Percentiles rank a stretch among this genome's conserved stretches.
phyloP scores from a whole-genome alignment of 2,329 filamentous ascomycete genomes.

The Beauveria sp. region DNA sequence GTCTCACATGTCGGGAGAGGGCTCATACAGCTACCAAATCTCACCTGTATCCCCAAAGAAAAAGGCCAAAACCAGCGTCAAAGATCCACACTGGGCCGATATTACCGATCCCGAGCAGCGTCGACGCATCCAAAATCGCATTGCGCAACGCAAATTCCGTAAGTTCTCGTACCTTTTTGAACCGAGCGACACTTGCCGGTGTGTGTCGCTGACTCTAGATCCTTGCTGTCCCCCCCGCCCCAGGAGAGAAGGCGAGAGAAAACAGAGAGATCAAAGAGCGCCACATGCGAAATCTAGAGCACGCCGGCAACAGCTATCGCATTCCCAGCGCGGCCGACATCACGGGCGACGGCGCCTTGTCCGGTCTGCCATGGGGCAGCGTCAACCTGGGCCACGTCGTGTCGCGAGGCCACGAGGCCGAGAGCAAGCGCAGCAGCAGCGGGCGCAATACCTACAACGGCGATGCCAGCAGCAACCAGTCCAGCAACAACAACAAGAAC shows the following conservation, averaged over 20 bases:
- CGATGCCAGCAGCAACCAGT: slow-evolving; percentile 26
- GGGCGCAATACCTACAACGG: slow-evolving; percentile 23
- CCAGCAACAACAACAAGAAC: slow-evolving; percentile 17
- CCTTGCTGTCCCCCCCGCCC: neutral
- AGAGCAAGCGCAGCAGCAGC: slow-evolving; percentile 37
- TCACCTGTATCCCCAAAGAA: slow-evolving; percentile 26
- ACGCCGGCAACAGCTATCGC: slow-evolving; percentile 57
- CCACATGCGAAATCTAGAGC: slow-evolving; percentile 53
- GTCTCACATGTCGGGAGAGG: neutral
- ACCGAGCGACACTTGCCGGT: neutral
- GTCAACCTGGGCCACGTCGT: slow-evolving; percentile 52
- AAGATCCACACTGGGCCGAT: slow-evolving; percentile 59
- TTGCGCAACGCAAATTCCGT: slow-evolving; percentile 72
- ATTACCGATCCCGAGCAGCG: slow-evolving; percentile 64
- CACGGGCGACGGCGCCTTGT: slow-evolving; percentile 40
- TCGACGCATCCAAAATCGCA: slow-evolving; percentile 67
- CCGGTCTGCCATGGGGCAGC: slow-evolving; percentile 66
- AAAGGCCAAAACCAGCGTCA: slow-evolving; percentile 32
- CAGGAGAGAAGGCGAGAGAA: slow-evolving; percentile 64
- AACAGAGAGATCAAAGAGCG: slow-evolving; percentile 59
- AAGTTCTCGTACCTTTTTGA: slow-evolving; percentile 24
- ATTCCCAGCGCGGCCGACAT: slow-evolving; percentile 53
- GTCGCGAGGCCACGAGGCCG: slow-evolving; percentile 41
- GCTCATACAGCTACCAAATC: slow-evolving; percentile 20
- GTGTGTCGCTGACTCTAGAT: slow-evolving; percentile 9